Base-by-base conservation (phyloP, 768 basidiomycete genomes). In the Psilocybe sp. region DNA sequence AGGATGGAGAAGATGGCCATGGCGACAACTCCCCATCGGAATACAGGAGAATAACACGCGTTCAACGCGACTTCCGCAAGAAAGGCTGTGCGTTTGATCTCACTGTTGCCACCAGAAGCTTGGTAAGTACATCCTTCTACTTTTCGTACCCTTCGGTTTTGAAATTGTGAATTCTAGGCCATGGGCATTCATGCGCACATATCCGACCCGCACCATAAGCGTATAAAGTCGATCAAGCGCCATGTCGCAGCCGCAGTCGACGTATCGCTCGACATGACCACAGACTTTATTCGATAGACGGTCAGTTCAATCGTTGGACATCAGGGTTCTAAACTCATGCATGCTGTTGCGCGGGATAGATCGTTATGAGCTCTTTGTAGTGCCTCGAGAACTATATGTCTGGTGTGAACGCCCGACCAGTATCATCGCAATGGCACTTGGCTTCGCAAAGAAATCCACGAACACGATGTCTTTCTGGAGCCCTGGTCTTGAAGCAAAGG, bases 281-380 rank as follows among this genome's bases (percentile, higher is more conserved):
- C 82, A 32, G 93, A 97, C 50, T 98, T 92, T 60, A 81, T 98
- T 93, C 92, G 3, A 84, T 96, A 54, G 96, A 99, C 68, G 96
- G 96, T 92, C 65, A 69, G 80, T 61, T 11, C 19, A 11, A 20
- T 47, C n/a, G n/a, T 35, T 39, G 7, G 5, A 5, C 35, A 34
- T 43, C 35, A 20, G 32, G 38, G 38, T 13, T 7, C 18, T 33
- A 48, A 49, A 52, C 58, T 63, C 46, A 64, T 56, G 15, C 48
- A 51, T n/a, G 20, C 32, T 42, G 28, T 57, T 56, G 54, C 58
- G 58, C 64, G 97, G 95, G 95, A 71, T 91, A 94, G 75, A 87
- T 96, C 51, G 82, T 89, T 54, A 83, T 98, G 42, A 85, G 88
- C 59, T 92, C 94, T 0, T 67, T 92, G 10, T 83, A 85, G 14